Percentiles rank a stretch among this genome's conserved stretches.
Conservation (phyloP, 2,329 filamentous ascomycete species). For the Incumbomyces lentus region DNA sequence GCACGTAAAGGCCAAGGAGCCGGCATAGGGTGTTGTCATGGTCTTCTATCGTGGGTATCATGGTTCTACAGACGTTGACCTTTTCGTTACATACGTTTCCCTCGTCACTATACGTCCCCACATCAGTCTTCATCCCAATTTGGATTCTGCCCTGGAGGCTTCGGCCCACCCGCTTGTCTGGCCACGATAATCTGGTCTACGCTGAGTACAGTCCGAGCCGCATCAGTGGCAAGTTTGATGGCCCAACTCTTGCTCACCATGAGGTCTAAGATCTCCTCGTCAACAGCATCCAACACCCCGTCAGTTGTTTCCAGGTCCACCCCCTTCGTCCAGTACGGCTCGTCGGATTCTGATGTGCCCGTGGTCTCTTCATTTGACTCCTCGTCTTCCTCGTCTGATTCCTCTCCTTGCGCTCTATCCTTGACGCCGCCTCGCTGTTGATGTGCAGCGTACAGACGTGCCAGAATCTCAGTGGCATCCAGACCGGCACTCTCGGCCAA, state of each 20-base stretch:
- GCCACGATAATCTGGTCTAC: conserved; percentile 99
- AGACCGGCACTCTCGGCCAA: conserved; percentile 90
- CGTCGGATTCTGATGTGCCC: conserved; percentile 46
- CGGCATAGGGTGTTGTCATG: no score
- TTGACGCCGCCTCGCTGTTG: conserved; percentile 38
- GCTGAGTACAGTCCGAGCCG: conserved; percentile 83
- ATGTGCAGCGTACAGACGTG: conserved; percentile 85
- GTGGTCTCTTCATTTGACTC: conserved; percentile 27
- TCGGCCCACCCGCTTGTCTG: conserved; percentile 90
- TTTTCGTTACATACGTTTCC: background rate
- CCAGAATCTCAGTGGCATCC: conserved; percentile 93
- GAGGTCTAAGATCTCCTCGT: conserved; percentile 84
- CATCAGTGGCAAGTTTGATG: conserved; percentile 91
- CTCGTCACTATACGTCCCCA: background rate
- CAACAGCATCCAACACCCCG: conserved; percentile 74
- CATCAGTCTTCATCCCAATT: conserved; percentile 56
- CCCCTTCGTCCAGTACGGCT: conserved; percentile 78
- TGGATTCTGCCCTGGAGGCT: conserved; percentile 88
- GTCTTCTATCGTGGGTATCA: conserved; percentile 8
- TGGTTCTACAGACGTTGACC: conserved; percentile 5
- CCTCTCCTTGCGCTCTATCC: conserved; percentile 13
- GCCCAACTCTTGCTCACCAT: conserved; percentile 91
- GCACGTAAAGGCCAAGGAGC: no score
- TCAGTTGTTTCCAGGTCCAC: conserved; percentile 89
- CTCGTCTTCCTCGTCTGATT: conserved; percentile 20